These are phyloP conservation scores for Phytophthora pluvialis DNA, from an alignment of 352 stramenopile genomes.

Conservation along the genomic window DNA sequence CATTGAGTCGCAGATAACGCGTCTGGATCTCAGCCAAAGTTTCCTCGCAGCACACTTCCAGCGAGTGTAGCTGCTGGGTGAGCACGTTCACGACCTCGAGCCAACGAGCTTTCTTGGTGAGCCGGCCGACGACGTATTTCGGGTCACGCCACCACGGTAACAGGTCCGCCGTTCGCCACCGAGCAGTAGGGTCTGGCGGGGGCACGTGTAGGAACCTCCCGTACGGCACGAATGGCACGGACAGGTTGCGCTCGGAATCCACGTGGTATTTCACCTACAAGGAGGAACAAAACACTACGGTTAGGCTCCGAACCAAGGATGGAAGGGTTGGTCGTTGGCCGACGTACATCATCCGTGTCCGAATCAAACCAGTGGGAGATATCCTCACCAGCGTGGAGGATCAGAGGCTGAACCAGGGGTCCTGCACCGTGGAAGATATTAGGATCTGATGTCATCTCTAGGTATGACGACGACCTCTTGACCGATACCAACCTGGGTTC, in stretches of 20 bases:
- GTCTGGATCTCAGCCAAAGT: constrained; percentile 89
- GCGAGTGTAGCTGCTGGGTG: constrained; percentile 82
- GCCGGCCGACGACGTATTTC: constrained; percentile 67
- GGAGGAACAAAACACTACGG: background rate
- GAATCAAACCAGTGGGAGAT: constrained; percentile 93
- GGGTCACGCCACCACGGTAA: constrained; percentile 91
- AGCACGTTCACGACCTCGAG: constrained; percentile 92
- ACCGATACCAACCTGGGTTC: constrained; percentile 48
- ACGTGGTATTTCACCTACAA: constrained; percentile 79
- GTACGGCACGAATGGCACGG: constrained; percentile 84
- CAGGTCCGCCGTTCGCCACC: constrained; percentile 77
- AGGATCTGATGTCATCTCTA: background rate
- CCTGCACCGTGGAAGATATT: constrained; percentile 36
- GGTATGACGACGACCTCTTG: background rate
- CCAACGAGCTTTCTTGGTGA: constrained; percentile 76
- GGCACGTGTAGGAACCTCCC: constrained; percentile 89
- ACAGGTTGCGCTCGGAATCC: constrained; percentile 76
- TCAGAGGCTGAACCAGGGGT: constrained; percentile 78
- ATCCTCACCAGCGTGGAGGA: constrained; percentile 87
- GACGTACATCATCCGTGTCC: constrained; percentile 65
- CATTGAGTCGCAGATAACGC: constrained; percentile 88
- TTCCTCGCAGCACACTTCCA: constrained; percentile 90
- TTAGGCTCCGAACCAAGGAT: background rate
- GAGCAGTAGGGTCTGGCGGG: constrained; percentile 73
- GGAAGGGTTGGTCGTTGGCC: background rate